Conservation (phyloP, 352 stramenopile species). For the Globisporangium canariense region DNA sequence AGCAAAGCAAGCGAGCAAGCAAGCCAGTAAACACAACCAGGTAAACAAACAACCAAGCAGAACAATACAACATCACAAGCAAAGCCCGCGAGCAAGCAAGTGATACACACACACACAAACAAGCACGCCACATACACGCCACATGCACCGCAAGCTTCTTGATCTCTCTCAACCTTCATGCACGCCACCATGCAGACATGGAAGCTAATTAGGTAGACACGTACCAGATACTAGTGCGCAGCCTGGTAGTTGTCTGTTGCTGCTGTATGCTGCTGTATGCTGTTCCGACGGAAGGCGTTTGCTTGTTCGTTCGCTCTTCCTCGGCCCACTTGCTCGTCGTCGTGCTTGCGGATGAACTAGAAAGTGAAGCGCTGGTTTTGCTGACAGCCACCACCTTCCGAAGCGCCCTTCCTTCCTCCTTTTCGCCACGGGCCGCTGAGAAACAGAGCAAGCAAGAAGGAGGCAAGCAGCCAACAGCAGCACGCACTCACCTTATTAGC, state of each 20-base stretch:
- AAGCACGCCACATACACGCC: neutral
- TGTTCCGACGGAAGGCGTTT: neutral
- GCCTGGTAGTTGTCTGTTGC: too few species aligned
- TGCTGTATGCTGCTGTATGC: too few species aligned
- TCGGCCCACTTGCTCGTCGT: neutral
- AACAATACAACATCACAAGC: neutral
- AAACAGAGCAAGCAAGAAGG: neutral
- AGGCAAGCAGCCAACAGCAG: too few species aligned
- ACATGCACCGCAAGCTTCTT: neutral
- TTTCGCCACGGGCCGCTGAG: neutral
- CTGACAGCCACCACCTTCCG: neutral
- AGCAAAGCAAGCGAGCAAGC: neutral
- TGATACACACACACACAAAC: neutral
- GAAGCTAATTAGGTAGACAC: neutral
- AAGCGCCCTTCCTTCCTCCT: neutral
- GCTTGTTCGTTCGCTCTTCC: neutral
- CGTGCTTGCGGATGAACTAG: neutral
- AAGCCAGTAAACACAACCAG: neutral
- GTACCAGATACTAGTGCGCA: neutral
- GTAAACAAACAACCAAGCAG: neutral
- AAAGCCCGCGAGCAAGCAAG: neutral
- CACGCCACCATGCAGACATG: neutral
- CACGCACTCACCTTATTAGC: slow-evolving; percentile 1
- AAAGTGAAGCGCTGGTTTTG: slow-evolving; percentile 3
- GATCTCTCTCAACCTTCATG: neutral